Percentiles rank a stretch among this genome's conserved stretches.
phyloP scores from a whole-genome alignment of 1,284 basidiomycete species.

The Ganoderma lingzhi region DNA sequence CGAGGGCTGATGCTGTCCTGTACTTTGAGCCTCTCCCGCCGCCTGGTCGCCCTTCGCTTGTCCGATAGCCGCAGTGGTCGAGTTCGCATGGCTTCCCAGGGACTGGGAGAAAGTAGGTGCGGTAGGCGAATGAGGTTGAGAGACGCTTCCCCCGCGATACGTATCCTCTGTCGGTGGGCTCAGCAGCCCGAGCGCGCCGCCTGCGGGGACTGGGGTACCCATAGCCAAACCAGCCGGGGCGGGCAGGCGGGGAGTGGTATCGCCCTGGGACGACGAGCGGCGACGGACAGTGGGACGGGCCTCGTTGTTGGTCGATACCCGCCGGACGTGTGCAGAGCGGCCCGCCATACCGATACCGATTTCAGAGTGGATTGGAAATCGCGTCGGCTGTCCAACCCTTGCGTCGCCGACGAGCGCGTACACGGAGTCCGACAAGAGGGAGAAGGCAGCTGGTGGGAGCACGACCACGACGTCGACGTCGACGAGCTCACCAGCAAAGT shows the following conservation, averaged over 20 bases:
- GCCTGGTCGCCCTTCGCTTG: conserved; percentile 1
- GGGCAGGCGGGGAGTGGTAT: conserved; percentile 35
- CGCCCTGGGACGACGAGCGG: conserved; percentile 41
- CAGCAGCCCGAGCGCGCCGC: conserved; percentile 16
- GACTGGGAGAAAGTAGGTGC: neutral
- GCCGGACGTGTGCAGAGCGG: conserved; percentile 33
- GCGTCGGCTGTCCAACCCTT: neutral
- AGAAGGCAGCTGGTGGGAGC: neutral
- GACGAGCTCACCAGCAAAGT: neutral
- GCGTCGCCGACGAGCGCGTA: neutral
- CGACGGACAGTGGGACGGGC: conserved; percentile 32
- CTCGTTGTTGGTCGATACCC: conserved; percentile 21
- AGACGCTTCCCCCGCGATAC: neutral
- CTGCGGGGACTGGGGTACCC: conserved; percentile 7
- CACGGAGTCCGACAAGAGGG: neutral
- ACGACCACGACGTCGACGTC: neutral
- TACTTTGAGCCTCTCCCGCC: neutral
- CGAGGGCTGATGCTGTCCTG: neutral
- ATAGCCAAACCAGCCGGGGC: conserved; percentile 9
- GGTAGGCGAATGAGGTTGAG: neutral
- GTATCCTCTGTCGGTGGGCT: conserved; percentile 16
- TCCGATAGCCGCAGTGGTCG: neutral
- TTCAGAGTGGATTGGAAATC: neutral
- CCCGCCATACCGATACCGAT: conserved; percentile 26
- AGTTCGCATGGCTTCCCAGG: neutral